Conservation (phyloP, 306 rosid genomes). For the Argentina anserina region DNA sequence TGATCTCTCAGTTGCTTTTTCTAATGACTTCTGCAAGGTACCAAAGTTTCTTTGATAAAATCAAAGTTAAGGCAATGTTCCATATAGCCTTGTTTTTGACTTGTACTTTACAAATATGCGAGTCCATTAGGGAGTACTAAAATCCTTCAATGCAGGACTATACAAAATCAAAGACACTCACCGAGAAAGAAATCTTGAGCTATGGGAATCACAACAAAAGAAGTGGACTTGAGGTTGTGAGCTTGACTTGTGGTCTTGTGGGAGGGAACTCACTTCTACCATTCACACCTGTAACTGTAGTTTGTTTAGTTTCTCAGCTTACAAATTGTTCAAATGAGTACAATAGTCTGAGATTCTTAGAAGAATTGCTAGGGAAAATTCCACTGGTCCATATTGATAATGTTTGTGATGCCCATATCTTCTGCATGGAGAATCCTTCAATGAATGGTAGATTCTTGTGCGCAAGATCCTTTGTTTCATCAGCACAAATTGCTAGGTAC, state of each 20-base stretch:
- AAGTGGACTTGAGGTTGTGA: constrained; percentile 30
- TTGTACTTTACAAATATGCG: not conserved
- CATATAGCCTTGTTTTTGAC: not conserved
- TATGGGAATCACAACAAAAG: constrained; percentile 12
- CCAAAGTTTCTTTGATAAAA: too few relatives aligned
- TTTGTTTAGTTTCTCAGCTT: constrained; percentile 21
- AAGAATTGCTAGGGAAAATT: constrained; percentile 32
- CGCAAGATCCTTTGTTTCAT: constrained; percentile 39
- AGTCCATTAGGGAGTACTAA: not conserved
- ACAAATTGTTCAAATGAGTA: constrained; percentile 4
- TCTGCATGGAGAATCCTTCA: constrained; percentile 34
- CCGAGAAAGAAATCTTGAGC: constrained; percentile 29
- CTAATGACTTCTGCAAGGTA: constrained; percentile 9
- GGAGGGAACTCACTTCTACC: constrained; percentile 19
- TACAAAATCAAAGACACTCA: constrained; percentile 22
- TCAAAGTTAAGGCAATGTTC: too few relatives aligned
- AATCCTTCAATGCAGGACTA: constrained; percentile 20
- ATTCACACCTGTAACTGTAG: not conserved
- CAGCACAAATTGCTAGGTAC: constrained; percentile 44
- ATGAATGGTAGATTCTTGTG: constrained; percentile 33
- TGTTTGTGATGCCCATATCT: constrained; percentile 36
- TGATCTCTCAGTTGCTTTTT: constrained; percentile 17
- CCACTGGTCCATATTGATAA: constrained; percentile 34
- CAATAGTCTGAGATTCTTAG: constrained; percentile 17
- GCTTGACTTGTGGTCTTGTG: constrained; percentile 33